A percentile compares a stretch with the other conserved stretches of the same genome.
phyloP scores from a whole-genome alignment of 345 rosid species.

The Aurinia saxatilis region DNA sequence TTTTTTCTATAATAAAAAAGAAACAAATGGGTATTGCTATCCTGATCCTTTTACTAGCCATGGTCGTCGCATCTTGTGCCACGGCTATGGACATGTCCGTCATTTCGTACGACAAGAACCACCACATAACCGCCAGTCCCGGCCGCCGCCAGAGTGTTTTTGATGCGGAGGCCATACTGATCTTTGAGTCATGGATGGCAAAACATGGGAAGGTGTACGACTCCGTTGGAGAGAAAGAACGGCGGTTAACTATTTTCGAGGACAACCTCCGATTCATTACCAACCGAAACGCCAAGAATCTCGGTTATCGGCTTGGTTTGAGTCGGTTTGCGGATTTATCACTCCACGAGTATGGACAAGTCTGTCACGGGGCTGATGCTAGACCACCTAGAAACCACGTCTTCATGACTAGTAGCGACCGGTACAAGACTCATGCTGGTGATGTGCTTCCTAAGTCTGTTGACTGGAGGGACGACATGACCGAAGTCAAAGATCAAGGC shows the following conservation, averaged over 20 bases:
- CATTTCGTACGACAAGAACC: constrained; percentile 29
- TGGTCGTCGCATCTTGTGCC: constrained; percentile 15
- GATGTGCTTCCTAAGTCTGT: constrained; percentile 49
- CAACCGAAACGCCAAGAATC: constrained; percentile 38
- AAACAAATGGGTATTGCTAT: neutral
- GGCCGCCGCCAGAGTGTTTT: no score
- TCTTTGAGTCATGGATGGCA: constrained; percentile 55
- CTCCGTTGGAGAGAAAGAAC: constrained; percentile 50
- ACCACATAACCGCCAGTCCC: constrained; percentile 1
- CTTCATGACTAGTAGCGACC: constrained; percentile 17
- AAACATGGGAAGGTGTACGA: constrained; percentile 48
- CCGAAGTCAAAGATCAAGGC: constrained; percentile 76
- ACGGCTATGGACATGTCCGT: constrained; percentile 57
- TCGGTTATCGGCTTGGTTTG: constrained; percentile 45
- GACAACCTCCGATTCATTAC: constrained; percentile 50
- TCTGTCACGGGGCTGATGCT: constrained; percentile 40
- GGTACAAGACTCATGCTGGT: constrained; percentile 30
- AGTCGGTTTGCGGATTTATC: constrained; percentile 61
- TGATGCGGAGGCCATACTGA: constrained; percentile 25
- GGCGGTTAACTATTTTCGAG: constrained; percentile 48
- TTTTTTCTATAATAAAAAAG: no score
- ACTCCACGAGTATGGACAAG: constrained; percentile 40
- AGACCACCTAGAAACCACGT: constrained; percentile 17
- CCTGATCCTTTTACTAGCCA: constrained; percentile 1
- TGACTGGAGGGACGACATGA: constrained; percentile 76